These are phyloP conservation scores for Amphicarpaea edgeworthii DNA, from an alignment of 306 rosid species.

Conservation along the genomic window DNA sequence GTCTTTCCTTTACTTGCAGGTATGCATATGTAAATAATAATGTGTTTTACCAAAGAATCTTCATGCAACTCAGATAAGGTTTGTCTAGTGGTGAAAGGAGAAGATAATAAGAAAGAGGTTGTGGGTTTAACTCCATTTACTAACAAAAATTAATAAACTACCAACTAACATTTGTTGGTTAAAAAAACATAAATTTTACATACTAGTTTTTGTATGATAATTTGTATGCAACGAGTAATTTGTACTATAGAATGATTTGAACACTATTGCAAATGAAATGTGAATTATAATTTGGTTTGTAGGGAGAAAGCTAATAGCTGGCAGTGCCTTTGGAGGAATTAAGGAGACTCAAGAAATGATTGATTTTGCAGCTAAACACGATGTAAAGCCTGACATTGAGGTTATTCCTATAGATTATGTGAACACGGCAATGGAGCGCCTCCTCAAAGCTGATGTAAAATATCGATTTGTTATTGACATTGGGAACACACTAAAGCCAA, in stretches of 20 bases:
- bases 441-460: not conserved
- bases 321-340: conserved; percentile 60
- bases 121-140: too few species aligned
- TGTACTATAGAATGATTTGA: not conserved
- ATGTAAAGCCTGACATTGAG: conserved; percentile 22
- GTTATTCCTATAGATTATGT: not conserved
- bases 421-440: not conserved
- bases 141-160: too few species aligned
- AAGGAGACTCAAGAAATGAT: conserved; percentile 16
- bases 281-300: not conserved
- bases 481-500: not conserved
- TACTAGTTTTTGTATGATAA: not conserved
- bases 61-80: not conserved
- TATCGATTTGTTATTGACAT: not conserved
- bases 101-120: too few species aligned
- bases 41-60: not conserved
- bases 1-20: conserved; percentile 38
- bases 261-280: not conserved
- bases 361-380: conserved; percentile 24
- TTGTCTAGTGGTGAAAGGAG: too few species aligned
- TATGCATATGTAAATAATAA: not conserved
- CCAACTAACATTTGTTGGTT: too few species aligned
- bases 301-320: conserved; percentile 57
- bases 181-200: too few species aligned
- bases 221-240: not conserved